These are phyloP conservation scores for Geoglossum glabrum DNA, from an alignment of 495 filamentous ascomycete species.

Conservation along the genomic window DNA sequence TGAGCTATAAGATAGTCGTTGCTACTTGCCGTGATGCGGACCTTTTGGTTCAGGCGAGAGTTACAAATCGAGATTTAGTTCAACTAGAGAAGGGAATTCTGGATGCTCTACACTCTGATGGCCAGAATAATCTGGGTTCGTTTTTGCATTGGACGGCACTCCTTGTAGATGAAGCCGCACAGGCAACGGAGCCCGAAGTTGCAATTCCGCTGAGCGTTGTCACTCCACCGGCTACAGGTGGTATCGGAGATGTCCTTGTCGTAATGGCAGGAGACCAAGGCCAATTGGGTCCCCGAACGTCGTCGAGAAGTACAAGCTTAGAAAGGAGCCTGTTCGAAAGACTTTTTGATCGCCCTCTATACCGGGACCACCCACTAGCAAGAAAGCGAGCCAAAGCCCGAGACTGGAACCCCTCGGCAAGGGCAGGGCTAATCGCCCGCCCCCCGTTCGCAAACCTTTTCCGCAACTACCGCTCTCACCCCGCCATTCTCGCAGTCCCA, in stretches of 20 bases:
- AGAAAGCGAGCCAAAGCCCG: constrained; percentile 1
- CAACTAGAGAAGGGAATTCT: constrained; percentile 11
- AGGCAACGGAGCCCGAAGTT: constrained; percentile 33
- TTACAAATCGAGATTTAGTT: constrained; percentile 27
- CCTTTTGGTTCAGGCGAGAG: constrained; percentile 26
- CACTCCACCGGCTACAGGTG: constrained; percentile 23
- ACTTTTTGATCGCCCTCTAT: constrained; percentile 25
- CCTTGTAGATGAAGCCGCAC: constrained; percentile 36
- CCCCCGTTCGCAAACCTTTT: constrained; percentile 33
- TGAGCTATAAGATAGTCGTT: constrained; percentile 29
- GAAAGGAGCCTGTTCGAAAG: constrained; percentile 30
- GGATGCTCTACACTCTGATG: constrained; percentile 4
- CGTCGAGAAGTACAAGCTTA: constrained; percentile 15
- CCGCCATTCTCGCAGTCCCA: constrained; percentile 32
- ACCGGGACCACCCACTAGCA: constrained; percentile 26
- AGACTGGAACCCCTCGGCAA: constrained; percentile 4
- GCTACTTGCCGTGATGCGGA: constrained; percentile 30
- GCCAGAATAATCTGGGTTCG: neutral
- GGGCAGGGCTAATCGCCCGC: constrained; percentile 19
- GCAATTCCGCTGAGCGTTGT: constrained; percentile 29
- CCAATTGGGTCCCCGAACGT: constrained; percentile 31
- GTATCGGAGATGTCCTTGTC: constrained; percentile 19
- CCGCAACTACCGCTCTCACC: constrained; percentile 39
- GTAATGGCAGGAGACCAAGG: constrained; percentile 37
- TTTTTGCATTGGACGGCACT: constrained; percentile 32